Percentiles rank a stretch among this genome's conserved stretches.
These are phyloP conservation scores for Thielaviopsis populi DNA, from an alignment of 2,329 filamentous ascomycete species.

Conservation along the genomic window DNA sequence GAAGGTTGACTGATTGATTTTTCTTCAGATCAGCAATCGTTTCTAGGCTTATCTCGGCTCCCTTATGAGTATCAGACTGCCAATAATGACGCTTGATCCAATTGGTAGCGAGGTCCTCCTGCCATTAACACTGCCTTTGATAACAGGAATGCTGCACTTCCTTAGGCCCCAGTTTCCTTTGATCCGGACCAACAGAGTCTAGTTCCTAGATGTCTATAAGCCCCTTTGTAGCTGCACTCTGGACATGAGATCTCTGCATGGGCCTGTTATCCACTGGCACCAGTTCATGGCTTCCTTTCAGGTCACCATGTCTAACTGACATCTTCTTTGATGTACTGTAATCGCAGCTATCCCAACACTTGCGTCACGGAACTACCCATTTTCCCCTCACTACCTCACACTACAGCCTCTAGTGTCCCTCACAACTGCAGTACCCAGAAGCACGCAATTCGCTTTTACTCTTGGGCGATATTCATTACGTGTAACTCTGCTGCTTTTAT, in stretches of 20 bases:
- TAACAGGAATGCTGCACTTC: neutral
- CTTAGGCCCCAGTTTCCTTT: neutral
- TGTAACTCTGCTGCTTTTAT: neutral
- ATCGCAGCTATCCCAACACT: neutral
- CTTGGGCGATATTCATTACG: neutral
- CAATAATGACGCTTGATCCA: neutral
- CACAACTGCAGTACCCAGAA: neutral
- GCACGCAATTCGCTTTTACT: neutral
- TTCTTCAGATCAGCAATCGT: constrained; percentile 16
- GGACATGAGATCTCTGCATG: neutral
- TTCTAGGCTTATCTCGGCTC: constrained; percentile 2
- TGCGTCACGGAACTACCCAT: neutral
- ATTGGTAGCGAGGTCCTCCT: neutral
- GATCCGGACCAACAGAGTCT: neutral
- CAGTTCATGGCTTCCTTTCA: neutral
- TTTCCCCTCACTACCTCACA: neutral
- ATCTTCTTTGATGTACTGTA: neutral
- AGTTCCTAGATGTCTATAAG: neutral
- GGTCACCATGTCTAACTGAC: neutral
- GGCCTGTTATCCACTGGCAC: neutral
- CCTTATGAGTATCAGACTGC: neutral
- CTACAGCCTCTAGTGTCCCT: neutral
- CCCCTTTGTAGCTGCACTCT: neutral
- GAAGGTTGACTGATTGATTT: constrained; percentile 63
- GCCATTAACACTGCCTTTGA: neutral